Conservation (phyloP, 441 rosid species). For the Adansonia madagascariensis region DNA sequence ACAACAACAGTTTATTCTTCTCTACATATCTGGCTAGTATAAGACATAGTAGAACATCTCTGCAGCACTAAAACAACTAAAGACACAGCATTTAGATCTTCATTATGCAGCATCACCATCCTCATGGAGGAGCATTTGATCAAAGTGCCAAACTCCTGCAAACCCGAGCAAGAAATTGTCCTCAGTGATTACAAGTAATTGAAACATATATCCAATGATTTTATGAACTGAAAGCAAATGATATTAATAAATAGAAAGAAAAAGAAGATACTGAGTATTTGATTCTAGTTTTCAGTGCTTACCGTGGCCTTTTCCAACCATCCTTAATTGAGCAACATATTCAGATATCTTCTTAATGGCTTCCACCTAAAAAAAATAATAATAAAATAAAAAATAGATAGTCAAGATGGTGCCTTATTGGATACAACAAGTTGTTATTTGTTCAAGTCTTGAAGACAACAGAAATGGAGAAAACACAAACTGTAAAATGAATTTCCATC, state of each 20-base stretch:
- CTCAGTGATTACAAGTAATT: slow-evolving; percentile 1
- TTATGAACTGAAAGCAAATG: background rate
- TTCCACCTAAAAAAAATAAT: slow-evolving; percentile 46
- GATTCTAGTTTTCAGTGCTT: slow-evolving; percentile 18
- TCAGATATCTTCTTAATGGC: slow-evolving; percentile 62
- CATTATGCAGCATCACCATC: background rate
- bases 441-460: background rate
- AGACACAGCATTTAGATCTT: background rate
- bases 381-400: background rate
- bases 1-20: background rate
- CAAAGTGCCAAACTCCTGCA: slow-evolving; percentile 25
- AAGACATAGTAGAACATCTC: background rate
- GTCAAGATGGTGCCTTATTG: background rate
- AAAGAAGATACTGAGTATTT: background rate
- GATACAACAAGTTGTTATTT: background rate
- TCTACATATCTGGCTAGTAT: background rate
- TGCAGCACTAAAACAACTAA: background rate
- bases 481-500: background rate
- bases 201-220: background rate
- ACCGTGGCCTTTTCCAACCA: slow-evolving; percentile 77
- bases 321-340: slow-evolving; percentile 60
- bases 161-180: background rate
- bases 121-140: slow-evolving; percentile 11
- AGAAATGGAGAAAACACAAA: background rate
- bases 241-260: background rate